phyloP scores from a whole-genome alignment of 768 basidiomycete genomes.

The Erythrobasidium yunnanense region DNA sequence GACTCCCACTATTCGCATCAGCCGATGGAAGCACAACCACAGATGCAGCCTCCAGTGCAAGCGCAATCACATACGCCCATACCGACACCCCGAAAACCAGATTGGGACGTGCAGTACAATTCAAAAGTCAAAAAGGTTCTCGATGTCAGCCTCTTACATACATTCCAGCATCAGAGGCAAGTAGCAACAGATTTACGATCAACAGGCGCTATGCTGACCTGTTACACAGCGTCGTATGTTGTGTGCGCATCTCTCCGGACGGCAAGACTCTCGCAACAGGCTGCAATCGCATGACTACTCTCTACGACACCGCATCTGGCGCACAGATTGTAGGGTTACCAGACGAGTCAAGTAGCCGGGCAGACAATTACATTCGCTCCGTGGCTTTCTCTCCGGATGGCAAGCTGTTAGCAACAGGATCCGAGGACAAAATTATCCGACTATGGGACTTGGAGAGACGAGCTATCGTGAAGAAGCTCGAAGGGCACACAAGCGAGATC shows the following conservation, averaged over 20 bases:
- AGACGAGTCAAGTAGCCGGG: conserved; percentile 55
- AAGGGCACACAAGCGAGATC: conserved; percentile 84
- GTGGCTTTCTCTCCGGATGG: conserved; percentile 69
- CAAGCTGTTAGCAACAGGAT: conserved; percentile 62
- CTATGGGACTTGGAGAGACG: conserved; percentile 85
- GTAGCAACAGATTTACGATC: background rate
- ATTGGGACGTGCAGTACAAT: conserved; percentile 85
- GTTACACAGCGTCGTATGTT: conserved; percentile 59
- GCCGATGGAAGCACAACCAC: conserved; percentile 18
- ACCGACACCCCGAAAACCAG: conserved; percentile 51
- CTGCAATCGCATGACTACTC: conserved; percentile 89
- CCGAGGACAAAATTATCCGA: conserved; percentile 88
- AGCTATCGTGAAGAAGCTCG: conserved; percentile 65
- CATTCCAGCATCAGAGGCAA: conserved; percentile 80
- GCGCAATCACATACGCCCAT: conserved; percentile 36
- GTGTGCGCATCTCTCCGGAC: conserved; percentile 87
- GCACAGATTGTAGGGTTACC: conserved; percentile 64
- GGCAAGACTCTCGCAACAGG: conserved; percentile 87
- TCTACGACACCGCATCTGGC: conserved; percentile 84
- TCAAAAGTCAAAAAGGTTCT: conserved; percentile 64
- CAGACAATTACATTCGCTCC: conserved; percentile 80
- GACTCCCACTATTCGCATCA: no score
- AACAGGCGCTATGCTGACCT: background rate
- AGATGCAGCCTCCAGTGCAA: background rate
- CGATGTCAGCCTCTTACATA: conserved; percentile 71